Evolutionary conservation across 139 green algal genomes (phyloP), one percentile per base, ranked within the genome.

Genomic region (Monoraphidium neglectum): DNA sequence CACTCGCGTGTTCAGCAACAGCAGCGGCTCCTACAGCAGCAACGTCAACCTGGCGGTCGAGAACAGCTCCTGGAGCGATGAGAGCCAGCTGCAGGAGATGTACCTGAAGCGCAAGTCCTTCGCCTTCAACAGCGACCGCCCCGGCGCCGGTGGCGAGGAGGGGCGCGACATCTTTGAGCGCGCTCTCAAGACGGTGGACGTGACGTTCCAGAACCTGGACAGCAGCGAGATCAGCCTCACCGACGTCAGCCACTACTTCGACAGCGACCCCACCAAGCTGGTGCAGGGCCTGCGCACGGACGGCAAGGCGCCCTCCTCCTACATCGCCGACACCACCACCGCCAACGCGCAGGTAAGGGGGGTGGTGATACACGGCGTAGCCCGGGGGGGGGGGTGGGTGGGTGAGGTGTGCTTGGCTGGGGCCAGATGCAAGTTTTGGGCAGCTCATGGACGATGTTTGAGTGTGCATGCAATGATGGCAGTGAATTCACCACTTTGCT

Each of bases 21-120:
- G 91, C 54, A 91, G 59, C 37, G 96, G 96, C 72, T 95, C 86
- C 61, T 99, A 99, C 92, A 97, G 91, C 43, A 97, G 91, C 87
- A 99, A 99, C 83, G 95, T 99, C 76, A 99, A 99, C 87, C 91
- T 99, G 71, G 96, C 96, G 3, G 95, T 99, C 53, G 96, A 99
- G 90, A 99, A 99, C 89, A 91, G 71, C 49, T 93, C 79, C 60
- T 99, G 96, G 96, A 91, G 79, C 33, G 96, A 99, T 82, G 96
- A 99, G 92, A 77, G 84, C 69, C 96, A 99, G 90, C 89, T 99
- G 78, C 91, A 95, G 88, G 93, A 98, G 83, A 97, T 98, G 94
- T 97, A 98, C 84, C 82, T 98, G n/a, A 93, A 88, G 82, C 88
- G 96, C 76, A 99, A 99, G 92, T 96, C 90, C 33, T 99, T 97